Evolutionary conservation across 2,329 filamentous ascomycete species (phyloP).

Genomic region (Botrytis fragariae): DNA sequence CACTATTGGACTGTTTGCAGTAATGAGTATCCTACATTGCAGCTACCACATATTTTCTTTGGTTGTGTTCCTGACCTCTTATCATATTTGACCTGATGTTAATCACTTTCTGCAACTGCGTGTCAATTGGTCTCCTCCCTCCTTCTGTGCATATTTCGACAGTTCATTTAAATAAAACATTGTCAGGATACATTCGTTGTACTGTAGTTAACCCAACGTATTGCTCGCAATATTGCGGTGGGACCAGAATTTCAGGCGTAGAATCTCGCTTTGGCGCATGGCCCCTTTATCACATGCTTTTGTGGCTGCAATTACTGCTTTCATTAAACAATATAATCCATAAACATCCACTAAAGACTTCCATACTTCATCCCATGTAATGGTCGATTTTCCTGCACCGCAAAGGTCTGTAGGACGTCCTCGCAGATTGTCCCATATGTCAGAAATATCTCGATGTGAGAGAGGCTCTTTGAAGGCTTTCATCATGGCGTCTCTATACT

Average conservation of each 20-base stretch:
- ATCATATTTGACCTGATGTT: not conserved
- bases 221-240: not conserved
- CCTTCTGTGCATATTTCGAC: not conserved
- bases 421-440: not conserved
- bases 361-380: not conserved
- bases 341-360: not conserved
- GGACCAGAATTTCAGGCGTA: not conserved
- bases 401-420: not conserved
- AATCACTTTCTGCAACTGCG: not conserved
- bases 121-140: no score
- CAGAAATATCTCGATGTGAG: not conserved
- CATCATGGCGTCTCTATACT: not conserved
- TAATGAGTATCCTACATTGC: not conserved
- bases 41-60: not conserved
- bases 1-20: not conserved
- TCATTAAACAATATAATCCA: not conserved
- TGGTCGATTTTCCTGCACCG: not conserved
- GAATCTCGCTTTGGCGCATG: not conserved
- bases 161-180: not conserved
- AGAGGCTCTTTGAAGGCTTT: not conserved
- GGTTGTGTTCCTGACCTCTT: not conserved
- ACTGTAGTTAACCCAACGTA: not conserved
- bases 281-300: not conserved
- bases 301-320: not conserved
- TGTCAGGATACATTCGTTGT: not conserved